Evolutionary conservation across 257 asterid species (phyloP), one percentile per base, ranked within the genome.

Genomic region (Paulownia fortunei): DNA sequence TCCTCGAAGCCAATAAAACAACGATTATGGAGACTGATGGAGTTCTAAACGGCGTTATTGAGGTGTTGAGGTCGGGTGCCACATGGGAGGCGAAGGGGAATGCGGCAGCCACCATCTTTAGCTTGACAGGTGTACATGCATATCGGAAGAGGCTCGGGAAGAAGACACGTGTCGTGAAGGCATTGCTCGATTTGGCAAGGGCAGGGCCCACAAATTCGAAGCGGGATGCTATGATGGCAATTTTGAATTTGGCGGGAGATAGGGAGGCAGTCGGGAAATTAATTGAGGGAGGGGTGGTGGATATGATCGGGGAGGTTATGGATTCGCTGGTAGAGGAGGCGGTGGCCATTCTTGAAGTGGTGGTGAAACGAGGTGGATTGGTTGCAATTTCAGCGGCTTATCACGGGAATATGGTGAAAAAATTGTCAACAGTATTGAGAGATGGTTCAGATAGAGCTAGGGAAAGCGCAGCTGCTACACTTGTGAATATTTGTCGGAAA

Each of bases 211-310:
- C 79, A 0, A 81, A 52, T 46, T 82, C 94, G 3, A 90, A 86
- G 76, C 81, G 89, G 87, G 98, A 94, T 21, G 98, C 97, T 0
- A 78, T 94, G 88, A 87, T 90, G 85, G 94, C 98, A 15, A 89
- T 94, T 72, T 68, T 92, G 86, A 94, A 90, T 77, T 72, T 94
- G 82, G 91, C 92, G 15, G 94, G 89, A 36, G 97, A 94, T 39
- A 83, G 91, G 77, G 98, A 94, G 79, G 84, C 89, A 2, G 95
- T 85, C 10, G 92, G 79, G 69, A 92, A 87, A 82, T 66, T 94
- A 27, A 83, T 94, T 8, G 98, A 92, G 69, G 92, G 87, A 0
- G 94, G 97, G 44, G 97, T 88, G 77, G 89, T 94, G 88, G 96
- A 88, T 0, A 82, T 88, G 92, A 80, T 83, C 0, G 84, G 82